Base-by-base conservation (phyloP, 2,329 filamentous ascomycete genomes). In the Elsinoe ampelina region DNA sequence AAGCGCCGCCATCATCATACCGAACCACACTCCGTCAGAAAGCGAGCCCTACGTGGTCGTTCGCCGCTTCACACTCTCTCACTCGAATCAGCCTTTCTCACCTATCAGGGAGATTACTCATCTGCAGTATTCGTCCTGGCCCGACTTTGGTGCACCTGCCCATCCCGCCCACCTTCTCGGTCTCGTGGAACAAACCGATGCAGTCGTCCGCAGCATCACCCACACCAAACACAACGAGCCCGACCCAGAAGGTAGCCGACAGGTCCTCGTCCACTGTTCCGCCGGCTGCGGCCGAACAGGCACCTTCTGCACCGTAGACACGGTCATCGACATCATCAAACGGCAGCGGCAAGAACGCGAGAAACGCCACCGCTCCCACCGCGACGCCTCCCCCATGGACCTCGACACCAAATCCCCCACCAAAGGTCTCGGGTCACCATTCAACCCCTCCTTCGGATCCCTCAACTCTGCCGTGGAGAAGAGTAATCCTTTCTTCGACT, bases 291-390 rank as follows among this genome's bases (percentile, higher is more conserved):
- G 93, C 0, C 86, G 93, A 12, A 98, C 93, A 0, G 93, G 93
- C 2, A 92, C 93, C 0, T 98, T 97, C 67, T 97, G 93, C 70
- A 95, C 93, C 0, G 90, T 97, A 13, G 93, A 97, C 69, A 92
- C 86, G 38, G 93, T 97, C 7, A 85, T 97, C 57, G 91, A 96
- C 71, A 95, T 96, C 87, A 75, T 98, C 59, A 95, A 95, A 74
- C 83, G 88, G n/a, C 90, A 95, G 70, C 80, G 75, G 13, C 43
- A 61, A 5, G 61, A 60, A 17, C 59, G 72, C 71, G 30, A 64
- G 63, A 54, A 67, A 61, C 30, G 64, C 62, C n/a, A 59, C 13
- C 51, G 57, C 17, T 34, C 41, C 19, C 54, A 39, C 12, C n/a
- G 48, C 13, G 48, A 52, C 47, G 57, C 58, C 6, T 71, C 70